Conservation (phyloP, 352 stramenopile species). For the Labyrinthula sp. region DNA sequence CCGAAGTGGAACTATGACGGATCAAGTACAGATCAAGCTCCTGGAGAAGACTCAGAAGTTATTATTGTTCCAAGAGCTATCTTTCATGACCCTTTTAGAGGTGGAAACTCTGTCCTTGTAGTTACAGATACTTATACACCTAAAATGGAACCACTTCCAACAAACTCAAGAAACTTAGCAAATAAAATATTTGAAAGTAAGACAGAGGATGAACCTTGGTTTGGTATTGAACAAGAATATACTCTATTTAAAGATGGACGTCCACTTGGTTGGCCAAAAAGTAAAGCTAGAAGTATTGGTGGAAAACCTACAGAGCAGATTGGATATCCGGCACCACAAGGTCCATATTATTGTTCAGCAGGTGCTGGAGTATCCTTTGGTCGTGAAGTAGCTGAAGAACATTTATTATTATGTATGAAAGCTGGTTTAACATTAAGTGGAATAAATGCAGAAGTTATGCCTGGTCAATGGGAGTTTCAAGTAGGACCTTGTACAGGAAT, state of each 20-base stretch:
- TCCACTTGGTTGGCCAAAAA: constrained; percentile 66
- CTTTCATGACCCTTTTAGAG: constrained; percentile 85
- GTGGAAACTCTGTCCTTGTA: constrained; percentile 78
- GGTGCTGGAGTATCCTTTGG: constrained; percentile 54
- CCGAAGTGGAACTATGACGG: constrained; percentile 94
- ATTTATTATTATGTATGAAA: constrained; percentile 23
- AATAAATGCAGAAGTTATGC: constrained; percentile 67
- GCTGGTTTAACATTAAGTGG: constrained; percentile 54
- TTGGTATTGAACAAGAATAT: constrained; percentile 92
- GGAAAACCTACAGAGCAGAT: constrained; percentile 12
- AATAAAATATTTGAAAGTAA: constrained; percentile 36
- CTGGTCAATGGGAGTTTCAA: constrained; percentile 65
- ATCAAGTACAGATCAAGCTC: constrained; percentile 80
- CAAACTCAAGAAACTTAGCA: constrained; percentile 57
- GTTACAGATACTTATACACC: constrained; percentile 89
- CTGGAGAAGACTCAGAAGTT: constrained; percentile 69
- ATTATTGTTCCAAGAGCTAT: constrained; percentile 58
- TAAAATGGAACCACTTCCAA: constrained; percentile 61
- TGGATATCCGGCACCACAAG: constrained; percentile 18
- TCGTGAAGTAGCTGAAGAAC: constrained; percentile 49
- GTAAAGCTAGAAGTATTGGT: constrained; percentile 14
- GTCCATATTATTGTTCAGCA: constrained; percentile 55
- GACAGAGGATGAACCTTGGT: constrained; percentile 53
- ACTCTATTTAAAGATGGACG: constrained; percentile 51
- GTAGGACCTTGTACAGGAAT: constrained; percentile 56